Evolutionary conservation across 345 rosid genomes (phyloP).

Genomic region (Pistacia integerrima): DNA sequence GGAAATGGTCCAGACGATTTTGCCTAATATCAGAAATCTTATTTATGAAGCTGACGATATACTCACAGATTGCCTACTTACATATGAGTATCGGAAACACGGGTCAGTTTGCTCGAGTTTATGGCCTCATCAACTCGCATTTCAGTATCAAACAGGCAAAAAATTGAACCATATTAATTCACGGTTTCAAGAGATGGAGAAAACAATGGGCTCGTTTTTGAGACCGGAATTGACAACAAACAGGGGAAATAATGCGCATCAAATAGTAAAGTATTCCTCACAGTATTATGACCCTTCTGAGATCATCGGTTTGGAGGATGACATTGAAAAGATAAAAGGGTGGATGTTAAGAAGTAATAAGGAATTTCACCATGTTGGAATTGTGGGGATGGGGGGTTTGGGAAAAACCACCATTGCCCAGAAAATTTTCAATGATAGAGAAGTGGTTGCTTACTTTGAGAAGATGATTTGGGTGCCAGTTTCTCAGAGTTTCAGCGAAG

Average conservation of each 20-base stretch:
- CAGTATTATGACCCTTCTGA: constrained; percentile 7
- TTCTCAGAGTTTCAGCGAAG: constrained; percentile 22
- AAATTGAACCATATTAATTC: constrained; percentile 15
- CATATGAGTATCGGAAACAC: constrained; percentile 14
- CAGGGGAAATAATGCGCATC: background rate
- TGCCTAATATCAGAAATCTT: constrained; percentile 15
- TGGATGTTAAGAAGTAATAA: no score
- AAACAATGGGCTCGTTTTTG: constrained; percentile 7
- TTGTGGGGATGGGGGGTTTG: constrained; percentile 28
- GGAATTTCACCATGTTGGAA: no score
- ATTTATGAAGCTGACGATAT: constrained; percentile 28
- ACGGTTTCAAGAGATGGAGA: constrained; percentile 14
- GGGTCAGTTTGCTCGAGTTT: background rate
- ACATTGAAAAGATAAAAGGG: constrained; percentile 18
- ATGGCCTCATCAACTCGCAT: background rate
- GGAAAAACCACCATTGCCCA: constrained; percentile 33
- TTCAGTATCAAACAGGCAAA: constrained; percentile 13
- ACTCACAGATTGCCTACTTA: constrained; percentile 24
- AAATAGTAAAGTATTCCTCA: constrained; percentile 9
- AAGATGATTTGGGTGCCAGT: constrained; percentile 31
- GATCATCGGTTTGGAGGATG: constrained; percentile 23
- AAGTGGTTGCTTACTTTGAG: constrained; percentile 10
- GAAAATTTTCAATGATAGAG: constrained; percentile 11
- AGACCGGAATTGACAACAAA: background rate
- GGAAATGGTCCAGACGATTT: constrained; percentile 6